Percentiles rank a stretch among this genome's conserved stretches.
Conservation (phyloP, 768 basidiomycete genomes). For the Xerocomellus amylosporus region DNA sequence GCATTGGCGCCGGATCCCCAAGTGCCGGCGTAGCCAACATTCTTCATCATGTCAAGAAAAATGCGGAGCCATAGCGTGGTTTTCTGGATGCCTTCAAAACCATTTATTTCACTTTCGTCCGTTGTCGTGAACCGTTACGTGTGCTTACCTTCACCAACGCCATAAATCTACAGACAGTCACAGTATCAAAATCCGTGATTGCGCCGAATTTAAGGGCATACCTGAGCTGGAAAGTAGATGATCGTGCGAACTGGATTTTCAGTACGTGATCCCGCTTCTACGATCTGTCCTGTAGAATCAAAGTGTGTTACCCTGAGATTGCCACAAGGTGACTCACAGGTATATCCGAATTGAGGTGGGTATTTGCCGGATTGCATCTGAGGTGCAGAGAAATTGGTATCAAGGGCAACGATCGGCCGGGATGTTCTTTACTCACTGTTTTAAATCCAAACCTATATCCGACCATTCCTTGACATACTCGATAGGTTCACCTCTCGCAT, state of each 20-base stretch:
- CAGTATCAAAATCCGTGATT: not conserved
- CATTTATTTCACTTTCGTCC: not conserved
- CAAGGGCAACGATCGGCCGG: not conserved
- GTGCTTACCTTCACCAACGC: constrained; percentile 38
- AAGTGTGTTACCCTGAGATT: not conserved
- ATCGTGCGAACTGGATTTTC: constrained; percentile 44
- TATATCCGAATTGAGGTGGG: constrained; percentile 35
- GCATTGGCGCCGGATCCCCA: constrained; percentile 42
- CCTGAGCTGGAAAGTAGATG: constrained; percentile 39
- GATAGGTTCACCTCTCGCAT: constrained; percentile 38
- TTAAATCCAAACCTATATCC: constrained; percentile 38
- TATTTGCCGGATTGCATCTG: constrained; percentile 31
- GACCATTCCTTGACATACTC: constrained; percentile 34
- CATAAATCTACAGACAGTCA: constrained; percentile 36
- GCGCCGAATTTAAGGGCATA: constrained; percentile 4
- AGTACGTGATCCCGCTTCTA: constrained; percentile 39
- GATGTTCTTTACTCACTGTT: constrained; percentile 20
- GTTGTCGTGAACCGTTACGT: not conserved
- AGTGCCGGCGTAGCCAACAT: constrained; percentile 38
- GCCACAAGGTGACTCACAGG: constrained; percentile 16
- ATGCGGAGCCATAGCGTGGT: constrained; percentile 37
- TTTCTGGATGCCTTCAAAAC: constrained; percentile 34
- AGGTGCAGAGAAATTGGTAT: not conserved
- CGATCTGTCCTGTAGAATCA: constrained; percentile 26
- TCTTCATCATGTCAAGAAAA: constrained; percentile 34